These are phyloP conservation scores for Tetrahymena malaccensis DNA, from an alignment of 73 alveolate species.

Conservation along the genomic window DNA sequence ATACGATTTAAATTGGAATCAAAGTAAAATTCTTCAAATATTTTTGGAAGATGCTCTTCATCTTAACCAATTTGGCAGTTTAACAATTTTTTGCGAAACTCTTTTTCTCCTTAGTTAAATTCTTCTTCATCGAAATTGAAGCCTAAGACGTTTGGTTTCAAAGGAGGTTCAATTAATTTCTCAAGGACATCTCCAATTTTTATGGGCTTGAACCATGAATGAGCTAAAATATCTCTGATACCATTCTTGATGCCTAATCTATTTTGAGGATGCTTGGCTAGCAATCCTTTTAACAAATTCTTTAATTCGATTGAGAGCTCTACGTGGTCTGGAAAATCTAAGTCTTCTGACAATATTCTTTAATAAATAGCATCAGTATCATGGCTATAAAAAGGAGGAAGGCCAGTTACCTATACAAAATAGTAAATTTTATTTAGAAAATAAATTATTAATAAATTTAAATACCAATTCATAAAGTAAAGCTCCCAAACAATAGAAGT, in stretches of 20 bases:
- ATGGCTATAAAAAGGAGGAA: conserved; percentile 49
- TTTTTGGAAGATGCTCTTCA: background rate
- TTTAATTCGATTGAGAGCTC: conserved; percentile 43
- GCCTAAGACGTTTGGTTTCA: conserved; percentile 19
- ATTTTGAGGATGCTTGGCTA: conserved; percentile 67
- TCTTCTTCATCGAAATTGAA: conserved; percentile 36
- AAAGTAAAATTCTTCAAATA: background rate
- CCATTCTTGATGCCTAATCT: conserved; percentile 68
- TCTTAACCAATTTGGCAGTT: background rate
- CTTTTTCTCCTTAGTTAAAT: conserved; percentile 27
- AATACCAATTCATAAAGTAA: conserved; percentile 45
- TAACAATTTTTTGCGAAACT: conserved; percentile 8
- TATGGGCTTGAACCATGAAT: conserved; percentile 31
- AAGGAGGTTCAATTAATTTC: conserved; percentile 16
- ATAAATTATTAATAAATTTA: background rate
- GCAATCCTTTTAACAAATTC: conserved; percentile 53
- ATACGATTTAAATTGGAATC: background rate
- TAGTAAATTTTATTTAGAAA: background rate
- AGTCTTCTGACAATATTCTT: conserved; percentile 25
- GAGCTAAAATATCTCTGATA: conserved; percentile 30
- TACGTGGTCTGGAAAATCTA: conserved; percentile 23
- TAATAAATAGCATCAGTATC: conserved; percentile 29
- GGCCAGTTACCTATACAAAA: conserved; percentile 28
- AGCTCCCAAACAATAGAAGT: conserved; percentile 55
- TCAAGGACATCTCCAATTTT: conserved; percentile 26